These are phyloP conservation scores for Ramaria sp. DNA, from an alignment of 768 basidiomycete genomes.

Conservation along the genomic window DNA sequence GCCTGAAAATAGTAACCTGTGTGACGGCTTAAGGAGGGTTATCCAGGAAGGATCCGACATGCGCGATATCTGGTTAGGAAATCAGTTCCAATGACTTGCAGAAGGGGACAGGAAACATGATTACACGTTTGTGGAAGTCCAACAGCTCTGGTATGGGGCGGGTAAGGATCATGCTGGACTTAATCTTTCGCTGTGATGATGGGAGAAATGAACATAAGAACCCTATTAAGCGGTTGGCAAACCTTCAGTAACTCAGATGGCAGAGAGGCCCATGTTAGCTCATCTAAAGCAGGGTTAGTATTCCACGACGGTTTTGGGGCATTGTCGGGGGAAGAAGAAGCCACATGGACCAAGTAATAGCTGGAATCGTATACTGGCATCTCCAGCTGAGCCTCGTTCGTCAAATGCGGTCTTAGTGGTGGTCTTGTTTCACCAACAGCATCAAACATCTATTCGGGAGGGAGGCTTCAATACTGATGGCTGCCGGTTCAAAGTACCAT, in stretches of 20 bases:
- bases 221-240: constrained; percentile 1
- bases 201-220: not conserved
- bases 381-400: not conserved
- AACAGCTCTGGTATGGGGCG: constrained; percentile 35
- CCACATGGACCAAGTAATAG: constrained; percentile 51
- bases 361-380: constrained; percentile 15
- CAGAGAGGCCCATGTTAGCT: constrained; percentile 20
- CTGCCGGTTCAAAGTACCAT: not conserved
- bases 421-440: constrained; percentile 13
- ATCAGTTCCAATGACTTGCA: constrained; percentile 19
- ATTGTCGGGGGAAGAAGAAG: constrained; percentile 44
- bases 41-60: not conserved
- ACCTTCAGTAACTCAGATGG: constrained; percentile 56
- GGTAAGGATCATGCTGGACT: constrained; percentile 41
- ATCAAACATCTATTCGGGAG: constrained; percentile 36
- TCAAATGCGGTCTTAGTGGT: constrained; percentile 1
- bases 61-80: not conserved
- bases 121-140: constrained; percentile 41
- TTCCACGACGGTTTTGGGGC: constrained; percentile 49
- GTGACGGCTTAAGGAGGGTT: not conserved
- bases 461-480: constrained; percentile 15
- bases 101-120: constrained; percentile 7
- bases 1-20: constrained; percentile 1
- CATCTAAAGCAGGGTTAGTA: constrained; percentile 19
- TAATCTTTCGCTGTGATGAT: constrained; percentile 43